These are phyloP conservation scores for Funneliformis geosporum DNA, from an alignment of 192 early-diverging fungal genomes.

Conservation along the genomic window DNA sequence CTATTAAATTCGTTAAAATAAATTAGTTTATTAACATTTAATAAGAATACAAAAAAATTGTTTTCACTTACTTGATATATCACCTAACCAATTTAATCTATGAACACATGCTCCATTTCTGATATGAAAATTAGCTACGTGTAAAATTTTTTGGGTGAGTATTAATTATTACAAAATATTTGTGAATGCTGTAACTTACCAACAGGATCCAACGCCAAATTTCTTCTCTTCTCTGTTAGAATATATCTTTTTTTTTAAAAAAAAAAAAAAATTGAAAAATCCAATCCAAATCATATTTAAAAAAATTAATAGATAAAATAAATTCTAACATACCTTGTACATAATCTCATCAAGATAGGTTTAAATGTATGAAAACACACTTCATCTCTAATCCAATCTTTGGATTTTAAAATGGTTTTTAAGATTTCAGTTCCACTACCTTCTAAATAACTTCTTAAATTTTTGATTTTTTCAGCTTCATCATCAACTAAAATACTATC, in stretches of 20 bases:
- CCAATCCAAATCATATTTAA: not conserved
- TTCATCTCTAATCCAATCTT: constrained; percentile 23
- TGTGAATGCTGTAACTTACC: constrained; percentile 39
- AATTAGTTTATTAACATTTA: not conserved
- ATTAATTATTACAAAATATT: not conserved
- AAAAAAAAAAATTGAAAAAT: not conserved
- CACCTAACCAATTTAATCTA: constrained; percentile 86
- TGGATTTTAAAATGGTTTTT: constrained; percentile 27
- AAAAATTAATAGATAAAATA: not conserved
- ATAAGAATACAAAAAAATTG: not conserved
- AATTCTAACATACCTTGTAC: constrained; percentile 46
- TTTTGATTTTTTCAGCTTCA: not conserved
- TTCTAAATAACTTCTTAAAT: not conserved
- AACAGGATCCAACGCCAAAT: constrained; percentile 82
- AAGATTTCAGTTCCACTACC: constrained; percentile 18
- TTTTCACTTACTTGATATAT: constrained; percentile 60
- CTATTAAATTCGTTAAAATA: not conserved
- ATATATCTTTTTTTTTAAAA: constrained; percentile 52
- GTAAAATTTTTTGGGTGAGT: not conserved
- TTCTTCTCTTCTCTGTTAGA: constrained; percentile 65
- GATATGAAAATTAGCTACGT: constrained; percentile 85
- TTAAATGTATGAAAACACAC: constrained; percentile 42
- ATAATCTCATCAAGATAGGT: constrained; percentile 63
- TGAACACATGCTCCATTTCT: constrained; percentile 92
- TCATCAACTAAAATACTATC: not conserved